Percentiles rank a stretch among this genome's conserved stretches.
phyloP scores from a whole-genome alignment of 2,329 filamentous ascomycete species.

The Ceratocystis colombiana region DNA sequence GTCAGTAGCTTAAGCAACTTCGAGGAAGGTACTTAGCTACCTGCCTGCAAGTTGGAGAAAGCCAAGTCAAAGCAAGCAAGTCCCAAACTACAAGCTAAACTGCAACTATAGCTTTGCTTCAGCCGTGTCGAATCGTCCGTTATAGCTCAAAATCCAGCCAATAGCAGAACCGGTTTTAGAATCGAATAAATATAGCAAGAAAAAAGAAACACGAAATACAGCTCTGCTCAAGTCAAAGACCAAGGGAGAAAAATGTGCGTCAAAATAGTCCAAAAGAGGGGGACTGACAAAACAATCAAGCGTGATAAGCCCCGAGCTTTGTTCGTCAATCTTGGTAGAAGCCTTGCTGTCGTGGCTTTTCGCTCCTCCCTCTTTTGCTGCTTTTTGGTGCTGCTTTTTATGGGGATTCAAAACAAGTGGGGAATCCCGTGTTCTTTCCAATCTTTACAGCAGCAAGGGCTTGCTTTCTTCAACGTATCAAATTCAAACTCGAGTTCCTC shows the following conservation, averaged over 20 bases:
- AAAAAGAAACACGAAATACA: background rate
- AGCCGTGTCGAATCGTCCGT: slow-evolving; percentile 8
- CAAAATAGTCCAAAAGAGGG: background rate
- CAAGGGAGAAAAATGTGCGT: background rate
- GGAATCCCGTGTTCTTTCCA: background rate
- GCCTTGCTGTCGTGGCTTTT: slow-evolving; percentile 1
- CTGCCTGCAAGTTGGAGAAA: background rate
- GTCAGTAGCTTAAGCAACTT: too few relatives aligned
- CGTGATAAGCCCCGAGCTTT: background rate
- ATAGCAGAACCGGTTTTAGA: background rate
- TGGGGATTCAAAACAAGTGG: slow-evolving; percentile 2
- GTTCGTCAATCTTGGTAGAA: background rate
- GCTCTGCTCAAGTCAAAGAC: too few relatives aligned
- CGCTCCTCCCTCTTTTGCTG: background rate
- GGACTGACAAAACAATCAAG: background rate
- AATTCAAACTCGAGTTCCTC: background rate
- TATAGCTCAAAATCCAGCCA: slow-evolving; percentile 3
- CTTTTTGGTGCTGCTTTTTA: slow-evolving; percentile 3
- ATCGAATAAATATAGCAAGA: background rate
- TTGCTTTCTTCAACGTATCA: background rate
- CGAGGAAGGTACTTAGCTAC: background rate
- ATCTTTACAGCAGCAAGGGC: background rate
- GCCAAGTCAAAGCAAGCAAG: background rate
- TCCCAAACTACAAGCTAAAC: background rate
- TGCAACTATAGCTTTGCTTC: slow-evolving; percentile 5